These are phyloP conservation scores for Colletotrichum destructivum DNA, from an alignment of 2,329 filamentous ascomycete species.

Conservation along the genomic window DNA sequence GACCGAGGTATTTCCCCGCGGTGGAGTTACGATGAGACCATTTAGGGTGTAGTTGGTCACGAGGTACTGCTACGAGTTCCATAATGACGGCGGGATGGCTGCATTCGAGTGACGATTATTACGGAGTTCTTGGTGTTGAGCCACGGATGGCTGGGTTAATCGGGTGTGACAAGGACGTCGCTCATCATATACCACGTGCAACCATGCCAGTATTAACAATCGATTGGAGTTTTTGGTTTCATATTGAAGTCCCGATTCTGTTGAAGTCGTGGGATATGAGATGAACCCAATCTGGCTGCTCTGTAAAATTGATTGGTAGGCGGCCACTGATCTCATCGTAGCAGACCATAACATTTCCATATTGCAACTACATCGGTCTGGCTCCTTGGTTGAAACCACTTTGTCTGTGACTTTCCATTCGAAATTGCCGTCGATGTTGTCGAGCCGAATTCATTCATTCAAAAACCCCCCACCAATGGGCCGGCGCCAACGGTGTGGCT, in stretches of 20 bases:
- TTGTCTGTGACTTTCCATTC: not conserved
- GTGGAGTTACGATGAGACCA: slow-evolving; percentile 69
- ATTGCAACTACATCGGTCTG: not conserved
- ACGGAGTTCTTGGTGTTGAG: slow-evolving; percentile 22
- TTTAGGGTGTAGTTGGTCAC: not conserved
- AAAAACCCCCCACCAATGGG: slow-evolving; percentile 30
- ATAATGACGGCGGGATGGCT: slow-evolving; percentile 14
- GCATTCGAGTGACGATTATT: not conserved
- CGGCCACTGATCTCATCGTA: not conserved
- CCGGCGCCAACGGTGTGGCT: slow-evolving; percentile 25
- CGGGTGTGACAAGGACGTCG: slow-evolving; percentile 25
- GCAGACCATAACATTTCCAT: not conserved
- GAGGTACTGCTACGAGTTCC: not conserved
- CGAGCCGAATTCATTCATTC: slow-evolving; percentile 12
- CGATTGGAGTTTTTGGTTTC: not conserved
- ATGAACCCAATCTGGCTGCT: not conserved
- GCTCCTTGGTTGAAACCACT: too few species aligned
- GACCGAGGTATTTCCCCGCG: slow-evolving; percentile 86
- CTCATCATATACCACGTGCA: slow-evolving; percentile 31
- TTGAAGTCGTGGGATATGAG: not conserved
- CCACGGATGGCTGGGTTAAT: not conserved
- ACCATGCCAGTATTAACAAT: slow-evolving; percentile 10
- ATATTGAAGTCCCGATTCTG: not conserved
- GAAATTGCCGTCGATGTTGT: slow-evolving; percentile 1
- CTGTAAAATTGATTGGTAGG: not conserved